phyloP scores from a whole-genome alignment of 805 yeast species.

The Candida odintsovae region DNA sequence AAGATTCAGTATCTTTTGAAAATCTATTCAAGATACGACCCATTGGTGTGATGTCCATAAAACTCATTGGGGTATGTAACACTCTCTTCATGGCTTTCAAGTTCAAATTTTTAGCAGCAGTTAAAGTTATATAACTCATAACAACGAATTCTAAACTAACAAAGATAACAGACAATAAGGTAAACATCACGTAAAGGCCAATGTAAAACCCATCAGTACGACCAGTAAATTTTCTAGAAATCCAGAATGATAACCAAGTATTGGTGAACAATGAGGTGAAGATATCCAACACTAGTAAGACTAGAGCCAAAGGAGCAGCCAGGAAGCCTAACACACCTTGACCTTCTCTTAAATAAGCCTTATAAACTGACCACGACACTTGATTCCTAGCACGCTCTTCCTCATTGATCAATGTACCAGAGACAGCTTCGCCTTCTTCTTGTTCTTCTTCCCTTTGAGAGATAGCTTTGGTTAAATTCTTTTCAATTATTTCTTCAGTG shows the following conservation, averaged over 20 bases:
- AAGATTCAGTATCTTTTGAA: slow-evolving; percentile 77
- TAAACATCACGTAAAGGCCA: slow-evolving; percentile 64
- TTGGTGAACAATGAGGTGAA: slow-evolving; percentile 56
- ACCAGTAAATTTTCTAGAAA: slow-evolving; percentile 43
- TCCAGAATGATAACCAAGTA: slow-evolving; percentile 86
- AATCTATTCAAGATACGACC: slow-evolving; percentile 83
- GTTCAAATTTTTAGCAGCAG: slow-evolving; percentile 56
- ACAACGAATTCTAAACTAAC: slow-evolving; percentile 37
- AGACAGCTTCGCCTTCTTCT: slow-evolving; percentile 11
- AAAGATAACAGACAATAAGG: slow-evolving; percentile 42
- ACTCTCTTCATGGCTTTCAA: slow-evolving; percentile 52
- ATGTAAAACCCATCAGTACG: slow-evolving; percentile 55
- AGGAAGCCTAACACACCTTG: slow-evolving; percentile 38
- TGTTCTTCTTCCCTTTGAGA: no score
- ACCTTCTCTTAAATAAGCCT: slow-evolving; percentile 46
- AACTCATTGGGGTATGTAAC: slow-evolving; percentile 76
- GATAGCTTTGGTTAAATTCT: slow-evolving; percentile 20
- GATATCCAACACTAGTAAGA: slow-evolving; percentile 29
- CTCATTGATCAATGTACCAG: slow-evolving; percentile 36
- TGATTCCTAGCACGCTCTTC: slow-evolving; percentile 59
- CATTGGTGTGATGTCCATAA: slow-evolving; percentile 80
- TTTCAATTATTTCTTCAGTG: slow-evolving; percentile 20
- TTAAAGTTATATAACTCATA: slow-evolving; percentile 45
- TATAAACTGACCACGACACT: slow-evolving; percentile 43
- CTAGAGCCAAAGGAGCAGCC: slow-evolving; percentile 26